Evolutionary conservation across 2,329 filamentous ascomycete genomes (phyloP), one percentile per base, ranked within the genome.

Genomic region (Aspergillus tamarii): DNA sequence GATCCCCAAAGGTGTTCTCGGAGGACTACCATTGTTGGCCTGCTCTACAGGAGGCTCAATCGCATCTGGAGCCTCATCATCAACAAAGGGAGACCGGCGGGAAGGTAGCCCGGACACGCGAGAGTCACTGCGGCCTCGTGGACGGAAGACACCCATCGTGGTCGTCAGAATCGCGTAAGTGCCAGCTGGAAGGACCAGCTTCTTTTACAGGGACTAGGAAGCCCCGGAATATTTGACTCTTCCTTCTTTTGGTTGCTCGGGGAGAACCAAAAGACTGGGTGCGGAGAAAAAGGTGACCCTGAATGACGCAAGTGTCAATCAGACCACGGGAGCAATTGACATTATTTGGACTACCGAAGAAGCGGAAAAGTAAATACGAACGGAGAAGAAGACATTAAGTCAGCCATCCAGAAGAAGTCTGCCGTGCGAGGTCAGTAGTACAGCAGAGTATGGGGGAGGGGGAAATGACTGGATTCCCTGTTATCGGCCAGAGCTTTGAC

Each of bases 101-200:
- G 59, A 61, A 50, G 73, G 70, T 23, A 72, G 59, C 39, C 65
- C 70, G 32, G 73, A 73, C 30, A 69, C 66, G 53, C 67, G 70
- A 46, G 74, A 75, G 61, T 76, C 70, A 60, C 70, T 70, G 54
- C 74, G 74, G 43, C 69, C 67, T 60, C 72, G 73, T 60, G 70
- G 68, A 57, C 73, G 69, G 59, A 77, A 63, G 45, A 76, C 72
- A 43, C 70, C 74, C 76, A 73, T 73, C 10, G 60, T 54, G 59
- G 53, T 43, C 57, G 54, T 55, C 36, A 36, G 23, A 52, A 14
- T 52, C 48, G 48, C 26, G 48, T 32, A 52, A 32, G 28, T n/a
- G 28, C 16, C 39, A 19, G 28, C 28, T 30, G 26, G 12, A 30
- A 19, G 26, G 16, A 30, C 16, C 26, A n/a, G 26, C 9, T 28